A percentile compares a stretch with the other conserved stretches of the same genome.
Conservation (phyloP, 352 stramenopile genomes). For the Peronospora tabacina region DNA sequence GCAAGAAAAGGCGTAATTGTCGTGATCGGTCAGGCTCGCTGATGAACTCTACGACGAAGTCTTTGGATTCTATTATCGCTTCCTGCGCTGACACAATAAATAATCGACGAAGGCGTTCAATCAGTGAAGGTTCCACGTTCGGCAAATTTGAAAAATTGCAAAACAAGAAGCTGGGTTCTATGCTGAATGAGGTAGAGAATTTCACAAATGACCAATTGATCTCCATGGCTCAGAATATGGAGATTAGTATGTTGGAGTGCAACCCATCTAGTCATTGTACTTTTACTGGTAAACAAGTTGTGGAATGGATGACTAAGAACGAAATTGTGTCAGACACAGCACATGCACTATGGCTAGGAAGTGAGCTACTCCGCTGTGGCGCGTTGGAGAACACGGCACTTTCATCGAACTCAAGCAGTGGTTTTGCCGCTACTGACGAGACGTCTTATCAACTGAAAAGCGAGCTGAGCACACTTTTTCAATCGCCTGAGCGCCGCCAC, state of each 20-base stretch:
- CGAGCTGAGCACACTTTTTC: constrained; percentile 33
- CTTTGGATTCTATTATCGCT: constrained; percentile 61
- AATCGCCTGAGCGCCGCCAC: constrained; percentile 13
- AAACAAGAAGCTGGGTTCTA: constrained; percentile 19
- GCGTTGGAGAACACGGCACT: constrained; percentile 39
- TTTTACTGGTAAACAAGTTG: constrained; percentile 56
- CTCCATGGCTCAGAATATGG: constrained; percentile 69
- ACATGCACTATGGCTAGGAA: constrained; percentile 68
- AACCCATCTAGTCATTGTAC: constrained; percentile 34
- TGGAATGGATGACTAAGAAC: constrained; percentile 73
- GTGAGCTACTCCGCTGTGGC: constrained; percentile 54
- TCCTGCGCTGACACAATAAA: constrained; percentile 44
- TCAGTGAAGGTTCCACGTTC: constrained; percentile 48
- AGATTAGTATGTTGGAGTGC: constrained; percentile 42
- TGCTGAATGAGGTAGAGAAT: constrained; percentile 62
- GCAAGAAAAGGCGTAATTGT: constrained; percentile 37
- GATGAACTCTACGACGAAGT: constrained; percentile 55
- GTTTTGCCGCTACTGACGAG: constrained; percentile 28
- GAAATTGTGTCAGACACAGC: constrained; percentile 65
- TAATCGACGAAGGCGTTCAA: constrained; percentile 40
- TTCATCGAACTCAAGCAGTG: constrained; percentile 22
- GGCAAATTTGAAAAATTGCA: constrained; percentile 18
- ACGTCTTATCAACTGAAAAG: constrained; percentile 36
- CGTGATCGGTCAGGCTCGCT: constrained; percentile 49
- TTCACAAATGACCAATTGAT: constrained; percentile 71